These are phyloP conservation scores for Salvia sclarea DNA, from an alignment of 305 asterid genomes.

Conservation along the genomic window DNA sequence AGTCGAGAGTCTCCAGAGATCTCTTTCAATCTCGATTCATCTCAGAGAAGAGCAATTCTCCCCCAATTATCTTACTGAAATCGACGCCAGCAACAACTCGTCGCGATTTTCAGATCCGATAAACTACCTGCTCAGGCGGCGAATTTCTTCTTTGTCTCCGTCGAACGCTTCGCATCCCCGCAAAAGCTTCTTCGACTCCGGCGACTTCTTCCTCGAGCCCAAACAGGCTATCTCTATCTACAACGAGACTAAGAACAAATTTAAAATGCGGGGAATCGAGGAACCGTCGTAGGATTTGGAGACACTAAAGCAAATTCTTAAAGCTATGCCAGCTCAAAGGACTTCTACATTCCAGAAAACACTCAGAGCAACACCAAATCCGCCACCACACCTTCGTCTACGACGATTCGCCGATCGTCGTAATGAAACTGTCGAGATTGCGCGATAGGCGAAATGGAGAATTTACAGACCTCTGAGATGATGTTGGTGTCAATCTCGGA, in stretches of 20 bases:
- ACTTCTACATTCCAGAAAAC: slow-evolving; percentile 64
- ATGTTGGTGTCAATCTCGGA: slow-evolving; percentile 69
- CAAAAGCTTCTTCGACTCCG: slow-evolving; percentile 64
- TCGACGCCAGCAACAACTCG: slow-evolving; percentile 16
- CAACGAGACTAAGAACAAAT: slow-evolving; percentile 66
- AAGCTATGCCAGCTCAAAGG: slow-evolving; percentile 94
- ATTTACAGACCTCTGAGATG: slow-evolving; percentile 51
- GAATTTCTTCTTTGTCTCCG: slow-evolving; percentile 39
- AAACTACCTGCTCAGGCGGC: slow-evolving; percentile 36
- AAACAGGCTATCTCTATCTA: slow-evolving; percentile 49
- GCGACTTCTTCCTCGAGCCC: slow-evolving; percentile 80
- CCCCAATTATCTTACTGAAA: slow-evolving; percentile 27
- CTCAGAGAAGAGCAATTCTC: slow-evolving; percentile 42
- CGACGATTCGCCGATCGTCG: slow-evolving; percentile 64
- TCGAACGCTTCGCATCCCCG: slow-evolving; percentile 62
- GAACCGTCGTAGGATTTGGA: slow-evolving; percentile 82
- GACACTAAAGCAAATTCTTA: slow-evolving; percentile 82
- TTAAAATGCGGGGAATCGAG: slow-evolving; percentile 70
- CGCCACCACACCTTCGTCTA: slow-evolving; percentile 58
- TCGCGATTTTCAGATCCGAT: slow-evolving; percentile 38
- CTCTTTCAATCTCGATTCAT: slow-evolving; percentile 60
- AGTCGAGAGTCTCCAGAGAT: slow-evolving; percentile 78
- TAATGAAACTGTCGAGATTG: slow-evolving; percentile 51
- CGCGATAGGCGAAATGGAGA: too few species aligned
- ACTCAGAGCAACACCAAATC: slow-evolving; percentile 39